These are phyloP conservation scores for Candida awuae DNA, from an alignment of 805 yeast genomes.

Conservation along the genomic window DNA sequence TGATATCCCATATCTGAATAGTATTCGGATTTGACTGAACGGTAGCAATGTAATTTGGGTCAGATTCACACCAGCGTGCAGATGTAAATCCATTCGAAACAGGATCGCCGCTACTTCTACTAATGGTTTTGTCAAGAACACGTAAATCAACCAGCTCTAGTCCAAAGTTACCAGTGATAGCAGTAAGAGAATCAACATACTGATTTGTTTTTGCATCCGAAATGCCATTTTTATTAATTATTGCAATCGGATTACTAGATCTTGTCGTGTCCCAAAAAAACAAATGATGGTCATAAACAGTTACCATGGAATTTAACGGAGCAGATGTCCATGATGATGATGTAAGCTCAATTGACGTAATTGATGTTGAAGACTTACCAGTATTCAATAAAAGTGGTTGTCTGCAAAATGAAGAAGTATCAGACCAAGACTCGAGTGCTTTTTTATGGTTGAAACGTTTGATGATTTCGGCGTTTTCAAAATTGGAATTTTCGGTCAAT, in stretches of 20 bases:
- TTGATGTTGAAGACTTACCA: slow-evolving; percentile 18
- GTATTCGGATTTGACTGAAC: slow-evolving; percentile 43
- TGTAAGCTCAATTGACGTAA: slow-evolving; percentile 32
- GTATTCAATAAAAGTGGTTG: slow-evolving; percentile 4
- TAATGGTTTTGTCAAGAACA: too few species aligned
- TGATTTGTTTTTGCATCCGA: slow-evolving; percentile 42
- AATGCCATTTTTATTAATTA: slow-evolving; percentile 44
- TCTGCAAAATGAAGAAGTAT: slow-evolving; percentile 10
- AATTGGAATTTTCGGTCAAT: slow-evolving; percentile 26
- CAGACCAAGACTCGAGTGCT: slow-evolving; percentile 32
- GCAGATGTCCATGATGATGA: slow-evolving; percentile 36
- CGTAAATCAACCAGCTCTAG: slow-evolving; percentile 68
- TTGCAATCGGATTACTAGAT: slow-evolving; percentile 50
- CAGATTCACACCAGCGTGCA: slow-evolving; percentile 56
- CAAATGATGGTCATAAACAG: slow-evolving; percentile 60
- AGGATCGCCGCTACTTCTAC: too few species aligned
- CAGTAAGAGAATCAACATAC: slow-evolving; percentile 42
- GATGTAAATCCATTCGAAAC: slow-evolving; percentile 35
- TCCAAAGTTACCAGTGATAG: slow-evolving; percentile 66
- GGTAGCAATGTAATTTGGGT: slow-evolving; percentile 57
- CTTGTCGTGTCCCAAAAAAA: slow-evolving; percentile 71
- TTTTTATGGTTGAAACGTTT: slow-evolving; percentile 73
- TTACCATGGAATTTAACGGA: slow-evolving; percentile 40
- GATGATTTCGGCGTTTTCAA: slow-evolving; percentile 59
- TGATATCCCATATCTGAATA: slow-evolving; percentile 66